Evolutionary conservation across 805 yeast species (phyloP).

Genomic region (Suhomyces faveliae): DNA sequence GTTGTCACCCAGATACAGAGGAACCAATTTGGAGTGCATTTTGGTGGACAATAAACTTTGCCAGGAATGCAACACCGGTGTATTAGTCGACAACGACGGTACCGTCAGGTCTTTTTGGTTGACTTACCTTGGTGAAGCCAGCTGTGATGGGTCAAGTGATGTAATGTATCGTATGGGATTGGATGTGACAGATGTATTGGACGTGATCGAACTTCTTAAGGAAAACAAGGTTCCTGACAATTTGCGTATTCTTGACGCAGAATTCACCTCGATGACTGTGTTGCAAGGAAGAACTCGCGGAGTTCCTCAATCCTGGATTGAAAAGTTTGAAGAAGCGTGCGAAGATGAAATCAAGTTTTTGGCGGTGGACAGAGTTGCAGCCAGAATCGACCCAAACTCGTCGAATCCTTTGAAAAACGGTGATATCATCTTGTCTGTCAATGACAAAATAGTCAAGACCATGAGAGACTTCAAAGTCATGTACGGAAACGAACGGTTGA

Average conservation of each 20-base stretch:
- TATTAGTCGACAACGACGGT: slow-evolving; percentile 75
- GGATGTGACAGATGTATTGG: slow-evolving; percentile 64
- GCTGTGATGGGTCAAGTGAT: slow-evolving; percentile 51
- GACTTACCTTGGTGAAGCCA: slow-evolving; percentile 74
- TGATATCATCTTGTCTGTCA: slow-evolving; percentile 72
- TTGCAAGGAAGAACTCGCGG: slow-evolving; percentile 80
- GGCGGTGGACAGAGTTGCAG: slow-evolving; percentile 66
- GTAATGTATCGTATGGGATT: slow-evolving; percentile 70
- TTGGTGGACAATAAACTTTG: slow-evolving; percentile 71
- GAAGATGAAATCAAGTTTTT: slow-evolving; percentile 71
- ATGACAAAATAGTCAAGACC: slow-evolving; percentile 62
- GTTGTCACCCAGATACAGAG: slow-evolving; percentile 77
- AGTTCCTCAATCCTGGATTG: slow-evolving; percentile 84
- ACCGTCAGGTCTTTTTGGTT: slow-evolving; percentile 83
- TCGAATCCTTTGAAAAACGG: slow-evolving; percentile 52
- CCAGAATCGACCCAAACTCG: slow-evolving; percentile 31
- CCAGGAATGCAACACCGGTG: slow-evolving; percentile 76
- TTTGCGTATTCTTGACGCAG: slow-evolving; percentile 73
- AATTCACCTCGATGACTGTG: slow-evolving; percentile 64
- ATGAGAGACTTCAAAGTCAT: slow-evolving; percentile 64
- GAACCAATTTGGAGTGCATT: slow-evolving; percentile 76
- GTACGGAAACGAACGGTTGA: slow-evolving; percentile 41
- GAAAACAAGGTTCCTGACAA: slow-evolving; percentile 49
- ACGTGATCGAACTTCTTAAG: slow-evolving; percentile 56
- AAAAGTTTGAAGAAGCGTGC: slow-evolving; percentile 58